Base-by-base conservation (phyloP, 2,329 filamentous ascomycete species). In the Cadophora sp. region DNA sequence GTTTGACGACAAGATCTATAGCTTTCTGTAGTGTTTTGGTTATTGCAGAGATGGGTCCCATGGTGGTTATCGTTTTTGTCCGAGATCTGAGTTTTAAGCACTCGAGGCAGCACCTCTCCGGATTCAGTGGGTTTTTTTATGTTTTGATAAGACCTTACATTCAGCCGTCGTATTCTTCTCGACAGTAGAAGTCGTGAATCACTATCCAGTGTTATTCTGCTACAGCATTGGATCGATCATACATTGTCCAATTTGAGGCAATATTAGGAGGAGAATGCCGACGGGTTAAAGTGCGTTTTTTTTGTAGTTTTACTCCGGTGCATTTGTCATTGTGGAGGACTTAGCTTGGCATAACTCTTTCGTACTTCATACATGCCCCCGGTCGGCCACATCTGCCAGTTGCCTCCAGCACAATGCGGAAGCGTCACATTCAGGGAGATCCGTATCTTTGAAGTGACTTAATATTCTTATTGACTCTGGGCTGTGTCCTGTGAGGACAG, bases 1-100 rank as follows among this genome's bases (percentile, higher is more conserved):
- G 20, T 13, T 58, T 58, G 11, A 16, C 36, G 11, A 39, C 55
- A 43, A 58, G 55, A 41, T 39, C 55, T 58, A 58, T 18, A 18
- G 20, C 50, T 53, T 33, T 41, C 11, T 43, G 33, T 5, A 58
- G 22, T 13, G 55, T 39, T 18, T 39, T 41, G 14, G 20, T 24
- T 14, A 58, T 43, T 20, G 55, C 41, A 18, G 33, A 41, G 20
- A 41, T 39, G 16, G 36, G 20, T n/a, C 53, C 20, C 33, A 56
- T 58, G 11, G 20, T 24, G 55, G 13, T 41, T 20, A 9, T 36
- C 7, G 27, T 18, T 24, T 13, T 8, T 18, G 13, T 43, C 20
- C 24, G 6, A 20, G 18, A 22, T 27, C 14, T 3, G 13, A n/a
- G 20, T 22, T 58, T 58, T 24, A 39, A 39, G 11, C 11, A 39